phyloP scores from a whole-genome alignment of 2,329 filamentous ascomycete genomes.

The Claviceps digitariae region DNA sequence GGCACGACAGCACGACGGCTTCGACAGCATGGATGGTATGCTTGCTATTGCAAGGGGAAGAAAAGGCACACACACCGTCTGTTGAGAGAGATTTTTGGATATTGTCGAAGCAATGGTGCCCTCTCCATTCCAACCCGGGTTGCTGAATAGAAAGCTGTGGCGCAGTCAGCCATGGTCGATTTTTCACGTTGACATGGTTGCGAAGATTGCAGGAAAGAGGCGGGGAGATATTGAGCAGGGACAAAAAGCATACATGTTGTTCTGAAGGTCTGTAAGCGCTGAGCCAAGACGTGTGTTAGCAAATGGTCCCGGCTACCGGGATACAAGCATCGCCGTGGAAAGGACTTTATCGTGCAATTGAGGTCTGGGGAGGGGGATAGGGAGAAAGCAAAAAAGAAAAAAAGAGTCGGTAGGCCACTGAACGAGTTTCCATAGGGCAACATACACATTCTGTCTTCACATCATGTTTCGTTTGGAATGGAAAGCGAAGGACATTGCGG shows the following conservation, averaged over 20 bases:
- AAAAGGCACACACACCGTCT: slow-evolving; percentile 34
- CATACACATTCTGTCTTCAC: slow-evolving; percentile 30
- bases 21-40: neutral
- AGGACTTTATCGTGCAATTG: neutral
- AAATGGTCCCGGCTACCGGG: slow-evolving; percentile 4
- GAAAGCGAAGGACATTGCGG: slow-evolving; percentile 20
- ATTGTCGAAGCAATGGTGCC: slow-evolving; percentile 38
- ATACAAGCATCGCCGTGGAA: neutral
- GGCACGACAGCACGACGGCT: neutral
- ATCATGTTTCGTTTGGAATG: slow-evolving; percentile 24
- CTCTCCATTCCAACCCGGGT: slow-evolving; percentile 39
- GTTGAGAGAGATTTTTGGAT: slow-evolving; percentile 41
- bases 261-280: slow-evolving; percentile 36
- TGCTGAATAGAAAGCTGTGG: slow-evolving; percentile 44
- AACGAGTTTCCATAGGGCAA: slow-evolving; percentile 5
- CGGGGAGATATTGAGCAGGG: neutral
- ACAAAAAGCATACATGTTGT: slow-evolving; percentile 31
- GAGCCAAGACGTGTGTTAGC: slow-evolving; percentile 8
- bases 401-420: neutral
- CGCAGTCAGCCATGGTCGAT: slow-evolving; percentile 3
- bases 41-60: neutral
- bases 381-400: no score
- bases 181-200: neutral
- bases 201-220: neutral
- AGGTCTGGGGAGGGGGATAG: neutral